A percentile compares a stretch with the other conserved stretches of the same genome.
Conservation (phyloP, 2,329 filamentous ascomycete species). For the Myriangium duriaei region DNA sequence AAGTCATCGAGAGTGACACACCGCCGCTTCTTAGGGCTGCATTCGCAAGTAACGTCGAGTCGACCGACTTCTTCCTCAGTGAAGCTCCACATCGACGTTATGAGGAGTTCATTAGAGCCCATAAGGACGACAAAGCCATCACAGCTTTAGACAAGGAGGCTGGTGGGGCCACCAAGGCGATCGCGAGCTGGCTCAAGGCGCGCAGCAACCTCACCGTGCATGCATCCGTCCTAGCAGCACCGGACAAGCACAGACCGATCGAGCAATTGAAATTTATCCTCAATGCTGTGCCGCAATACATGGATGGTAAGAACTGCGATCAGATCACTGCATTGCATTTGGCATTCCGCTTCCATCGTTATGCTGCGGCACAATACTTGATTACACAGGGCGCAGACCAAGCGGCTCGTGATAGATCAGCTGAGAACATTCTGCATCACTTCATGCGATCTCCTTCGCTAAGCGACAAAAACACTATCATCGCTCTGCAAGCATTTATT, state of each 20-base stretch:
- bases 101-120: constrained; percentile 51
- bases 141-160: constrained; percentile 47
- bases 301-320: constrained; percentile 47
- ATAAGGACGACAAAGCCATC: constrained; percentile 49
- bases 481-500: constrained; percentile 32
- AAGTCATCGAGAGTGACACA: constrained; percentile 22
- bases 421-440: constrained; percentile 58
- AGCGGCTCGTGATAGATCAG: constrained; percentile 39
- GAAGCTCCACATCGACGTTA: constrained; percentile 58
- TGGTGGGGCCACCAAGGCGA: constrained; percentile 50
- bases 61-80: constrained; percentile 65
- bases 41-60: constrained; percentile 45
- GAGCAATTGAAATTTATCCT: constrained; percentile 54
- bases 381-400: constrained; percentile 59
- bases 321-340: constrained; percentile 57
- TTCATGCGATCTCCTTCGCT: constrained; percentile 22
- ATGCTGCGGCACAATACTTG: constrained; percentile 47
- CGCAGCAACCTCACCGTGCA: constrained; percentile 52
- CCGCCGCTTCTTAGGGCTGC: constrained; percentile 53
- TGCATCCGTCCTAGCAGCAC: constrained; percentile 44
- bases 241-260: constrained; percentile 30
- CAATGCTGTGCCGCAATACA: constrained; percentile 44
- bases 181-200: constrained; percentile 49
- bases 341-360: constrained; percentile 46
- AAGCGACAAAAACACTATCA: not conserved